Evolutionary conservation across 495 filamentous ascomycete species (phyloP).

Genomic region (Penicillium flavigenum): DNA sequence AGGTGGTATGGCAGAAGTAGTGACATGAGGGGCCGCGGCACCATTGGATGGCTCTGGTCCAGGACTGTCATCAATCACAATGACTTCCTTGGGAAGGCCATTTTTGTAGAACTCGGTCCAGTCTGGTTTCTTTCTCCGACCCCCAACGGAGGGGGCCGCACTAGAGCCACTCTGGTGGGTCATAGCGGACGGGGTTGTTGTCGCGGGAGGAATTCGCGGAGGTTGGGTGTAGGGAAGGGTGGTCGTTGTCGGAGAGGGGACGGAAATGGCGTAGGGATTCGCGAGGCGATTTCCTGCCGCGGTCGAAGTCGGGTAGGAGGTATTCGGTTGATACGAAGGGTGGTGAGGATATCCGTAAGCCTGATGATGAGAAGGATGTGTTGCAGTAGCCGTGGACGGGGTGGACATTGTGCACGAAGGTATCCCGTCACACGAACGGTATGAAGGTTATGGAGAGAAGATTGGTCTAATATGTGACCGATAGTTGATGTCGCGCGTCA

Average conservation of each 20-base stretch:
- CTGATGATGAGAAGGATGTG: slow-evolving; percentile 69
- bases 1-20: slow-evolving; percentile 16
- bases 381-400: slow-evolving; percentile 77
- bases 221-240: slow-evolving; percentile 40
- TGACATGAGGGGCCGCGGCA: slow-evolving; percentile 28
- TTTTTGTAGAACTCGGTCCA: slow-evolving; percentile 93
- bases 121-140: slow-evolving; percentile 65
- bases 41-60: slow-evolving; percentile 56
- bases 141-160: slow-evolving; percentile 51
- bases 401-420: slow-evolving; percentile 68
- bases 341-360: slow-evolving; percentile 70
- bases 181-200: slow-evolving; percentile 39
- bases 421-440: slow-evolving; percentile 37
- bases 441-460: slow-evolving; percentile 60
- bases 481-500: slow-evolving; percentile 32
- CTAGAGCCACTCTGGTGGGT: slow-evolving; percentile 33
- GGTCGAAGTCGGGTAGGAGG: slow-evolving; percentile 54
- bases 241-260: slow-evolving; percentile 45
- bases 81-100: slow-evolving; percentile 88
- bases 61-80: slow-evolving; percentile 91
- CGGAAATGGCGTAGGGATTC: slow-evolving; percentile 49
- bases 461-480: slow-evolving; percentile 61
- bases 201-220: slow-evolving; percentile 32
- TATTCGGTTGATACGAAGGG: slow-evolving; percentile 52
- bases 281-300: slow-evolving; percentile 52